phyloP scores from a whole-genome alignment of 2,329 filamentous ascomycete species.

The Blumeria hordei region DNA sequence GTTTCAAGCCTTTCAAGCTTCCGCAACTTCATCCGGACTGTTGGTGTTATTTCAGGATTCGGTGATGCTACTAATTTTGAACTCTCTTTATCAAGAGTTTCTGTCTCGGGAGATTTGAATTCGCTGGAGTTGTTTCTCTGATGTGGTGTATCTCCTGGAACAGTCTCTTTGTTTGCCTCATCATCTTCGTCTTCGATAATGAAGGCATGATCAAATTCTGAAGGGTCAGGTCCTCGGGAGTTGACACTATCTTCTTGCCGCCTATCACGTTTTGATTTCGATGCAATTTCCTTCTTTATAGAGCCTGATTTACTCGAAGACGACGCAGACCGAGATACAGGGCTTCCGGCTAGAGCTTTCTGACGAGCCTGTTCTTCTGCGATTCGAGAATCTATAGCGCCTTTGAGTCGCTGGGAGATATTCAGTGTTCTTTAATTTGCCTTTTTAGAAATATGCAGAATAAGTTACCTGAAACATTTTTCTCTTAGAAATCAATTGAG shows the following conservation, averaged over 20 bases:
- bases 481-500: slow-evolving; percentile 3
- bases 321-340: slow-evolving; percentile 20
- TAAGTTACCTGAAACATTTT: slow-evolving; percentile 15
- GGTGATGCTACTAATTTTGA: neutral
- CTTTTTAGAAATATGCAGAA: slow-evolving; percentile 5
- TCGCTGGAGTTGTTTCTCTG: neutral
- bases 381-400: slow-evolving; percentile 66
- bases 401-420: slow-evolving; percentile 44
- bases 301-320: slow-evolving; percentile 8
- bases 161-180: slow-evolving; percentile 8
- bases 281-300: slow-evolving; percentile 10
- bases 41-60: slow-evolving; percentile 2
- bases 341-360: slow-evolving; percentile 19
- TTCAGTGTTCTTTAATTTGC: slow-evolving; percentile 3
- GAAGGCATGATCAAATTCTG: slow-evolving; percentile 70
- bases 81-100: neutral
- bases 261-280: slow-evolving; percentile 9
- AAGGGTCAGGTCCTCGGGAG: slow-evolving; percentile 39
- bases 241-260: slow-evolving; percentile 12
- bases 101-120: neutral
- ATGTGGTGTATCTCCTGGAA: neutral
- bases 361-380: slow-evolving; percentile 70
- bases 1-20: slow-evolving; percentile 52
- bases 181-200: slow-evolving; percentile 63
- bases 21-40: slow-evolving; percentile 5